Evolutionary conservation across 495 filamentous ascomycete species (phyloP).

Genomic region (Arthonia radiata): DNA sequence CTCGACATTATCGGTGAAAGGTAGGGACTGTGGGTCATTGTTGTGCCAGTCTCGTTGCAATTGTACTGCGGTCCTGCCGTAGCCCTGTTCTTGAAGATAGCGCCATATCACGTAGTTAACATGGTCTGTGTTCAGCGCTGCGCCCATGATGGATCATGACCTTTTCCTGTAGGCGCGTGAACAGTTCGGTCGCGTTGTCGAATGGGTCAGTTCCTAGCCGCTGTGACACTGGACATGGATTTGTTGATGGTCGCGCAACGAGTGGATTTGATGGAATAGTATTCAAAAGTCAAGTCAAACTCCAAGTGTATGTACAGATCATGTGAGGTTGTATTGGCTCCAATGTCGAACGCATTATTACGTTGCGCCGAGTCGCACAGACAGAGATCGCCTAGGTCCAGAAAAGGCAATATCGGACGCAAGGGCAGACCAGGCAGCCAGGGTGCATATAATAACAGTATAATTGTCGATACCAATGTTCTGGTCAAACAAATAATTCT

Average conservation of each 20-base stretch:
- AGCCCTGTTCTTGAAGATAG: constrained; percentile 28
- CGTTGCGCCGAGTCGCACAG: no score
- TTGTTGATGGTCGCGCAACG: background rate
- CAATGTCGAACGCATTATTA: no score
- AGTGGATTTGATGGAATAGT: background rate
- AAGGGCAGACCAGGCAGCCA: no score
- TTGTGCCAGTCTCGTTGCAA: constrained; percentile 56
- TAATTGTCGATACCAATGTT: no score
- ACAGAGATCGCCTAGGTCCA: no score
- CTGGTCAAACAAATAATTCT: no score
- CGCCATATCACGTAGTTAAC: constrained; percentile 98
- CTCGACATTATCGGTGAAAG: constrained; percentile 52
- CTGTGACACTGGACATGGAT: background rate
- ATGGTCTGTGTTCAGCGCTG: constrained; percentile 58
- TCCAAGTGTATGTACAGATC: no score
- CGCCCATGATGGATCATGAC: constrained; percentile 5
- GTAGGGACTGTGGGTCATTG: constrained; percentile 45
- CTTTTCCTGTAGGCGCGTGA: background rate
- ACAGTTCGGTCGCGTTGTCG: background rate
- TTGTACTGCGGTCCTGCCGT: constrained; percentile 49
- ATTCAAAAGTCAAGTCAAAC: background rate
- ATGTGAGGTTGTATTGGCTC: no score
- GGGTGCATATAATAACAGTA: no score
- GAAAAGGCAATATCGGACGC: no score
- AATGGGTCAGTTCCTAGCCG: background rate